These are phyloP conservation scores for Amorphotheca resinae DNA, from an alignment of 495 filamentous ascomycete genomes.

Conservation along the genomic window DNA sequence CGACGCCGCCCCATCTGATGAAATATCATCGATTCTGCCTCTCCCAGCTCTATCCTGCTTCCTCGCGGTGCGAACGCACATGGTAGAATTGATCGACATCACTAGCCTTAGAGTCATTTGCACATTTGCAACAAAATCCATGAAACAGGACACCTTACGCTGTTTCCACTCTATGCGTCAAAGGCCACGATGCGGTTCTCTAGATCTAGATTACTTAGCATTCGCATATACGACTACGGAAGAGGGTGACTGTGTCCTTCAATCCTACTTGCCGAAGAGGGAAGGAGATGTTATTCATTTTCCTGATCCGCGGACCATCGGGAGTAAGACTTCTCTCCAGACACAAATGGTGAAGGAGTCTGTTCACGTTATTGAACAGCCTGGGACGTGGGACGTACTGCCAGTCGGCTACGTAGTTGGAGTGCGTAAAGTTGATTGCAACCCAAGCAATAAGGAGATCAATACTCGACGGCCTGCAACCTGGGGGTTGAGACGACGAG, in stretches of 20 bases:
- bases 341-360: conserved; percentile 30
- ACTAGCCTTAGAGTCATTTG: conserved; percentile 37
- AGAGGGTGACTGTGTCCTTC: conserved; percentile 40
- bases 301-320: conserved; percentile 18
- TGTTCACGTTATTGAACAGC: conserved; percentile 29
- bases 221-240: conserved; percentile 40
- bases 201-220: conserved; percentile 37
- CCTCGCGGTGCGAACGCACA: conserved; percentile 33
- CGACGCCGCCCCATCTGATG: conserved; percentile 19
- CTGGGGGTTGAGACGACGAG: conserved; percentile 10
- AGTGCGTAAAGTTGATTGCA: conserved; percentile 23
- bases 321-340: conserved; percentile 24
- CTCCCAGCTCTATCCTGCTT: conserved; percentile 33
- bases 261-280: conserved; percentile 38
- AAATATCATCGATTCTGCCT: conserved; percentile 23
- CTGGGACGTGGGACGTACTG: conserved; percentile 36
- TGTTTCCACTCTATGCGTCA: conserved; percentile 35
- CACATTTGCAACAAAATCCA: conserved; percentile 41
- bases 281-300: conserved; percentile 32
- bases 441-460: neutral
- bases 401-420: conserved; percentile 36
- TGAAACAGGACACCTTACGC: conserved; percentile 38
- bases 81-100: conserved; percentile 42
- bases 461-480: neutral
- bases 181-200: conserved; percentile 34